phyloP scores from a whole-genome alignment of 1,284 basidiomycete species.

The Cryptococcus deneoformans region DNA sequence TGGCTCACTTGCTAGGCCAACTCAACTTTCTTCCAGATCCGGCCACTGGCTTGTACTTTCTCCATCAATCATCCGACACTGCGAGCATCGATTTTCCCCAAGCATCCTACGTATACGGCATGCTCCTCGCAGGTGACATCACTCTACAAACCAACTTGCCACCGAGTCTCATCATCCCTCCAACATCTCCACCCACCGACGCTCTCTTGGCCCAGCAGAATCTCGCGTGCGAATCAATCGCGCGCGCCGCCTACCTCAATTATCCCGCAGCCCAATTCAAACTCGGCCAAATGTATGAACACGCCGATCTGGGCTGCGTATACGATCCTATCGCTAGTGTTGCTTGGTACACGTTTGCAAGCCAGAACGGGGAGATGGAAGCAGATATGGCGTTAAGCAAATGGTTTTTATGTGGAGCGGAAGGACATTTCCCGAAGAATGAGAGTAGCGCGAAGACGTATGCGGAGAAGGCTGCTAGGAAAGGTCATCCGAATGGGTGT shows the following conservation, averaged over 20 bases:
- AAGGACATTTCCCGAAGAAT: conserved; percentile 81
- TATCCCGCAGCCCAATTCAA: conserved; percentile 90
- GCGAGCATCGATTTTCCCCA: conserved; percentile 75
- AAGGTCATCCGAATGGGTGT: conserved; percentile 75
- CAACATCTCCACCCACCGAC: conserved; percentile 45
- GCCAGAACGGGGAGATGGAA: conserved; percentile 79
- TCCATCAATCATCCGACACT: conserved; percentile 72
- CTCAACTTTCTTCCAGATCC: conserved; percentile 62
- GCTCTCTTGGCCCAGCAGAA: conserved; percentile 40
- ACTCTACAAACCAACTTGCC: conserved; percentile 54
- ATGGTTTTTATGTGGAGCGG: conserved; percentile 89
- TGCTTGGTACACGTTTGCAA: conserved; percentile 83
- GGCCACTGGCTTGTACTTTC: conserved; percentile 63
- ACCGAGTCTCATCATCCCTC: conserved; percentile 56
- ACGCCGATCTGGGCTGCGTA: conserved; percentile 77
- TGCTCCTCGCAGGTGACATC: conserved; percentile 79
- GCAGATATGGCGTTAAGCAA: conserved; percentile 95
- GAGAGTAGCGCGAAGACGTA: conserved; percentile 83
- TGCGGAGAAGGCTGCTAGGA: conserved; percentile 84
- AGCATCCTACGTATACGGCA: conserved; percentile 74
- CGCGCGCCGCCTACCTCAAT: conserved; percentile 87
- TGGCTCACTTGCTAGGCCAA: conserved; percentile 86
- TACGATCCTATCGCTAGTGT: conserved; percentile 90
- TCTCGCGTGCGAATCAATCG: conserved; percentile 63
- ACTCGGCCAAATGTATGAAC: conserved; percentile 87